Base-by-base conservation (phyloP, 768 basidiomycete species). In the Suillus fuscotomentosus region DNA sequence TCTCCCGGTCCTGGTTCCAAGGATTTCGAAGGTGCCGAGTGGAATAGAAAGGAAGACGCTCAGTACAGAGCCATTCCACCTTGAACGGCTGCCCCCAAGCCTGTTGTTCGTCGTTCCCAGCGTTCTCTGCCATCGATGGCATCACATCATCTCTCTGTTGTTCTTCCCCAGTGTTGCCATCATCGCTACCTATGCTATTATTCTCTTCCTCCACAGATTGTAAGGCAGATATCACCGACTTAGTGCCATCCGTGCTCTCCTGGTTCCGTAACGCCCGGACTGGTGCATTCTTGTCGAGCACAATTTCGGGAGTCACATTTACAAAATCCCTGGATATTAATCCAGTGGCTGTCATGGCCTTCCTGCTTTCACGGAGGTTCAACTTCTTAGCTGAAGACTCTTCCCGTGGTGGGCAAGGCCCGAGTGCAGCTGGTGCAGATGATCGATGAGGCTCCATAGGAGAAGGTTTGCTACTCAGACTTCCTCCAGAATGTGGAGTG, bases 1-100 rank as follows among this genome's bases (percentile, higher is more conserved):
- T 83, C 70, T 92, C 88, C 59, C 86, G 80, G 64, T 91, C 92
- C 68, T 93, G 86, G 69, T 98, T 98, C 95, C 95, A 98, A 3
- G 90, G 89, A 72, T 98, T 99, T 48, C 92, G 87, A 60, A 97
- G 75, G 72, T 94, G 90, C 34, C 88, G 84, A 41, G 90, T 90
- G 53, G 85, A 85, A 66, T 81, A 77, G 76, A 98, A 98, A 0
- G 93, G 87, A 3, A 98, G 73, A 3, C 83, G 81, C 14, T 84
- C 78, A 0, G 87, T 91, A 68, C 83, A 85, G 53, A 95, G 67
- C 96, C 96, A 97, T 68, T 95, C 83, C 31, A 97, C 78, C 65
- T 83, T 82, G 83, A 98, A 97, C 5, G 90, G 81, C 60, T 88
- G 84, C 15, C 92, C 93, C 93, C 92, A 92, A 20, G 76, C 80